Percentiles rank a stretch among this genome's conserved stretches.
These are phyloP conservation scores for Pulveroboletus sp. DNA, from an alignment of 768 basidiomycete genomes.

Conservation along the genomic window DNA sequence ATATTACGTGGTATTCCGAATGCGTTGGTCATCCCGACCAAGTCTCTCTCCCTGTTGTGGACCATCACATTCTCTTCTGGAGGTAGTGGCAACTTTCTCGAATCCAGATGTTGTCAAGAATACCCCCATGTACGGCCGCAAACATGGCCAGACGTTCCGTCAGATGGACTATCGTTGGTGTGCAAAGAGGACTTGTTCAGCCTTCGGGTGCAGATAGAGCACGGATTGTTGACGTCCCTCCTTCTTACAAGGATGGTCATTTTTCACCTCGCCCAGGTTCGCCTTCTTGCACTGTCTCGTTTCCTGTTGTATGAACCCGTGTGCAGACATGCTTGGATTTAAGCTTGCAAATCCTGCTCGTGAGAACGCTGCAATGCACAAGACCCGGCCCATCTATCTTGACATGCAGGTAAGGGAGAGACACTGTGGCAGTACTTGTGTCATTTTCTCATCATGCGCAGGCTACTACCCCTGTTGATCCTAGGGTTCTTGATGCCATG, in stretches of 20 bases:
- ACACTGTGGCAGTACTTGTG: background rate
- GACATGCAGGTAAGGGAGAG: conserved; percentile 81
- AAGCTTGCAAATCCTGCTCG: conserved; percentile 66
- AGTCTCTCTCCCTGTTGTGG: conserved; percentile 2
- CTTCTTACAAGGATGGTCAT: conserved; percentile 64
- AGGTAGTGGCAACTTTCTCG: conserved; percentile 2
- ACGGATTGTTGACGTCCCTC: conserved; percentile 78
- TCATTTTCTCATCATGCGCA: conserved; percentile 29
- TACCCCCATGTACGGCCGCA: conserved; percentile 39
- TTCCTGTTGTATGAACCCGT: background rate
- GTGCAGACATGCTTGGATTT: conserved; percentile 84
- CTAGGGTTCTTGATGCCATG: conserved; percentile 96
- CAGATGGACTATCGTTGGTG: conserved; percentile 18
- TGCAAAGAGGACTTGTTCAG: conserved; percentile 67
- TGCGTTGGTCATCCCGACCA: conserved; percentile 6
- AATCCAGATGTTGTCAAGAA: conserved; percentile 55
- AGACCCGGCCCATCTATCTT: conserved; percentile 89
- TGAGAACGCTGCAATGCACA: conserved; percentile 55
- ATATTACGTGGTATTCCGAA: conserved; percentile 2
- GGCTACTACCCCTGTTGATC: conserved; percentile 98
- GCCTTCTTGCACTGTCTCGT: conserved; percentile 7
- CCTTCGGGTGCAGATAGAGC: conserved; percentile 82
- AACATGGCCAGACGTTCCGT: conserved; percentile 28
- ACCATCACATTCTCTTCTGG: conserved; percentile 13
- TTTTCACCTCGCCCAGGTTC: conserved; percentile 70